Conservation (phyloP, 345 rosid genomes). For the Mangifera indica region DNA sequence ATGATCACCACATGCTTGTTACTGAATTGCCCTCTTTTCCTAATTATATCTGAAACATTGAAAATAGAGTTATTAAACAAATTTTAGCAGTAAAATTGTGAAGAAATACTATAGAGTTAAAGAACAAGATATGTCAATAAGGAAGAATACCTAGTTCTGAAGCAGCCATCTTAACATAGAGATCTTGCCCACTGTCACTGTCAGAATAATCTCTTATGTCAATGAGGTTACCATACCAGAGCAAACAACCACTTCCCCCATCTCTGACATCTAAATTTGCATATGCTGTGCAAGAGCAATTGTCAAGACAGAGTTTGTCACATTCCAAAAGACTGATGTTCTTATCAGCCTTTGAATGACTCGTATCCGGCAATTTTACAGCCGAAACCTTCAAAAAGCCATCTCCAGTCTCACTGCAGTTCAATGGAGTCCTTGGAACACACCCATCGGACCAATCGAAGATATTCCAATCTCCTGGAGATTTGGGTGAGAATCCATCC, state of each 20-base stretch:
- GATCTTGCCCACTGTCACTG: conserved; percentile 23
- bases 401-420: conserved; percentile 28
- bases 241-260: conserved; percentile 47
- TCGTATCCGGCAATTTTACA: conserved; percentile 49
- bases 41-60: background rate
- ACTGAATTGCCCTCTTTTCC: background rate
- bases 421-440: conserved; percentile 31
- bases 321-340: conserved; percentile 38
- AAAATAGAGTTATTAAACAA: background rate
- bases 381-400: conserved; percentile 30
- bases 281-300: conserved; percentile 59
- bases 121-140: background rate
- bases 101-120: background rate
- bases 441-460: conserved; percentile 46
- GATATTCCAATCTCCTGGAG: conserved; percentile 31
- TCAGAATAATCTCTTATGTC: conserved; percentile 36
- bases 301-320: conserved; percentile 30
- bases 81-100: background rate
- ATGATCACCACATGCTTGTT: conserved; percentile 16
- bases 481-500: conserved; percentile 43
- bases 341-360: conserved; percentile 23
- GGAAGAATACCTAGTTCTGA: conserved; percentile 34
- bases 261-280: conserved; percentile 32
- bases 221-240: conserved; percentile 39
- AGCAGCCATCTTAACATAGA: conserved; percentile 32